Percentiles rank a stretch among this genome's conserved stretches.
These are phyloP conservation scores for Aspergillus pseudonomiae DNA, from an alignment of 2,329 filamentous ascomycete genomes.

Conservation along the genomic window DNA sequence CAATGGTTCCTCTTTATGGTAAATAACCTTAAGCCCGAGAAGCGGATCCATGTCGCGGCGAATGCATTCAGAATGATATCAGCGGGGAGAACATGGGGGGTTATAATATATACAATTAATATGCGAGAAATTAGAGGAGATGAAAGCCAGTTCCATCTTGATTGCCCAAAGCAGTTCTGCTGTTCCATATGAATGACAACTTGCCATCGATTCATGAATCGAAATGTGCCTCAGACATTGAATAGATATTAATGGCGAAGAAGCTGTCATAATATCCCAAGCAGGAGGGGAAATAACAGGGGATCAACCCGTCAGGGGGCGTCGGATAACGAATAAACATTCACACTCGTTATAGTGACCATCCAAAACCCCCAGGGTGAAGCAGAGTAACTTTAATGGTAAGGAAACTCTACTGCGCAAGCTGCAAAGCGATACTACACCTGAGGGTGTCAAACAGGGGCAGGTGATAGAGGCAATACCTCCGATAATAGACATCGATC, in stretches of 20 bases:
- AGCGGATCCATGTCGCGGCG: background rate
- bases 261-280: conserved; percentile 36
- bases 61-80: background rate
- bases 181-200: background rate
- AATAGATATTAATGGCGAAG: conserved; percentile 35
- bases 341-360: conserved; percentile 25
- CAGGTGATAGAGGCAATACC: conserved; percentile 34
- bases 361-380: conserved; percentile 37
- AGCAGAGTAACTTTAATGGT: conserved; percentile 38
- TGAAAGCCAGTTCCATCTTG: background rate
- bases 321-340: background rate
- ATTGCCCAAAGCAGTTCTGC: too few species aligned
- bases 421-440: conserved; percentile 36
- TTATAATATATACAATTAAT: background rate
- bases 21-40: background rate
- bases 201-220: conserved; percentile 29
- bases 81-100: background rate
- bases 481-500: background rate
- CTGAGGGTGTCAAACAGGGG: conserved; percentile 35
- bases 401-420: conserved; percentile 35
- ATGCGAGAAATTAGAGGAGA: too few species aligned
- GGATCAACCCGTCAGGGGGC: conserved; percentile 31
- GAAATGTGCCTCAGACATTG: conserved; percentile 34
- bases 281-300: conserved; percentile 37
- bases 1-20: background rate